A percentile compares a stretch with the other conserved stretches of the same genome.
These are phyloP conservation scores for Termitomyces sp. DNA, from an alignment of 768 basidiomycete species.

Conservation along the genomic window DNA sequence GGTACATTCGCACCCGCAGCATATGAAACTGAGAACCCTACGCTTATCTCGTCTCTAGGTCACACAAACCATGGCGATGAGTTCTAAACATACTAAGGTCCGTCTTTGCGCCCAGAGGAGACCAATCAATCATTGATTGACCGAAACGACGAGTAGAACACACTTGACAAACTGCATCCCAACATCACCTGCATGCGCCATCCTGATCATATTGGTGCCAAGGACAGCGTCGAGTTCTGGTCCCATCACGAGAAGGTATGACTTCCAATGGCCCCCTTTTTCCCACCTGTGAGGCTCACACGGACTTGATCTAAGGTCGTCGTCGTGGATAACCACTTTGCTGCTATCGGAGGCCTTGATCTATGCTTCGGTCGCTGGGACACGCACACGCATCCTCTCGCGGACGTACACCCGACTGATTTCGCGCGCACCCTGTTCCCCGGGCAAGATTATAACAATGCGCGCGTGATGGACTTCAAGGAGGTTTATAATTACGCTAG, in stretches of 20 bases:
- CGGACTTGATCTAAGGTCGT: constrained; percentile 43
- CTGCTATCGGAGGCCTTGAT: constrained; percentile 92
- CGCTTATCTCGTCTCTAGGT: constrained; percentile 41
- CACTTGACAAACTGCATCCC: constrained; percentile 77
- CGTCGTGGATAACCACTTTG: constrained; percentile 81
- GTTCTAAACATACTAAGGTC: constrained; percentile 80
- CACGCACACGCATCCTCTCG: constrained; percentile 83
- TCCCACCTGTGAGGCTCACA: neutral
- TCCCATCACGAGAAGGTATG: constrained; percentile 83
- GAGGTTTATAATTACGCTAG: constrained; percentile 75
- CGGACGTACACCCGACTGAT: constrained; percentile 89
- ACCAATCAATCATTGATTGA: too few species aligned
- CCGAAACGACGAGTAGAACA: constrained; percentile 38
- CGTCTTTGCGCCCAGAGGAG: neutral
- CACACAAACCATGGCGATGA: constrained; percentile 88
- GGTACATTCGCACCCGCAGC: constrained; percentile 29
- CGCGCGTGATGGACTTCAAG: constrained; percentile 81
- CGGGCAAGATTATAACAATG: constrained; percentile 93
- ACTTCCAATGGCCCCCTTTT: neutral
- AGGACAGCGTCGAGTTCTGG: constrained; percentile 85
- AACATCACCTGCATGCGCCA: constrained; percentile 90
- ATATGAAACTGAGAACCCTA: neutral
- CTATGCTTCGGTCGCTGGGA: constrained; percentile 98
- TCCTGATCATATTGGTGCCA: constrained; percentile 84
- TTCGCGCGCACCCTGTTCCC: constrained; percentile 84